Conservation (phyloP, 2,329 filamentous ascomycete species). For the Xylariomycetidae sp. region DNA sequence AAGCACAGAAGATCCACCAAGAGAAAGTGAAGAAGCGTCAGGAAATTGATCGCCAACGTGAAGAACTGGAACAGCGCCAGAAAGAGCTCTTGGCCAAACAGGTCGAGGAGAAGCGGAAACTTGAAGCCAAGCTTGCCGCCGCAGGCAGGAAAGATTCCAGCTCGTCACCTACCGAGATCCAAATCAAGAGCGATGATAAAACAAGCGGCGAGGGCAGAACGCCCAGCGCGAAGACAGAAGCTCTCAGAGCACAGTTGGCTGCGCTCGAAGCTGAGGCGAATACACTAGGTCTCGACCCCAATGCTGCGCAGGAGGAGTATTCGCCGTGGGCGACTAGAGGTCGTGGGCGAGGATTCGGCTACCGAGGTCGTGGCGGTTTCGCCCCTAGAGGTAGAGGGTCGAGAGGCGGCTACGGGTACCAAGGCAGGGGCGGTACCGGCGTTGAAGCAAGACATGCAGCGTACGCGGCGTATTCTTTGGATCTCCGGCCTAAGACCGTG, state of each 20-base stretch:
- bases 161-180: constrained; percentile 14
- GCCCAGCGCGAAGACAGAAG: constrained; percentile 49
- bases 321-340: constrained; percentile 32
- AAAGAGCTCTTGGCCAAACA: constrained; percentile 59
- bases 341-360: constrained; percentile 33
- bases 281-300: constrained; percentile 62
- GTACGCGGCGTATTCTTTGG: constrained; percentile 63
- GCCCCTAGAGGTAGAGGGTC: constrained; percentile 32
- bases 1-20: constrained; percentile 65
- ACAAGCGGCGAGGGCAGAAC: constrained; percentile 22
- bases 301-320: constrained; percentile 40
- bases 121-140: constrained; percentile 59
- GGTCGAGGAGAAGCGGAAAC: constrained; percentile 57
- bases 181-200: constrained; percentile 16
- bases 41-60: constrained; percentile 57
- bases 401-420: constrained; percentile 41
- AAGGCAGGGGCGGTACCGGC: constrained; percentile 36
- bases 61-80: constrained; percentile 62
- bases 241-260: constrained; percentile 66
- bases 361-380: constrained; percentile 32
- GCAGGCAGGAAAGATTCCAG: constrained; percentile 31
- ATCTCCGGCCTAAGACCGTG: constrained; percentile 70
- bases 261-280: constrained; percentile 70
- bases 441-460: constrained; percentile 38
- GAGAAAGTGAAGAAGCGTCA: constrained; percentile 59